Conservation (phyloP, 768 basidiomycete genomes). For the Cystobasidiopsis lactophilus region DNA sequence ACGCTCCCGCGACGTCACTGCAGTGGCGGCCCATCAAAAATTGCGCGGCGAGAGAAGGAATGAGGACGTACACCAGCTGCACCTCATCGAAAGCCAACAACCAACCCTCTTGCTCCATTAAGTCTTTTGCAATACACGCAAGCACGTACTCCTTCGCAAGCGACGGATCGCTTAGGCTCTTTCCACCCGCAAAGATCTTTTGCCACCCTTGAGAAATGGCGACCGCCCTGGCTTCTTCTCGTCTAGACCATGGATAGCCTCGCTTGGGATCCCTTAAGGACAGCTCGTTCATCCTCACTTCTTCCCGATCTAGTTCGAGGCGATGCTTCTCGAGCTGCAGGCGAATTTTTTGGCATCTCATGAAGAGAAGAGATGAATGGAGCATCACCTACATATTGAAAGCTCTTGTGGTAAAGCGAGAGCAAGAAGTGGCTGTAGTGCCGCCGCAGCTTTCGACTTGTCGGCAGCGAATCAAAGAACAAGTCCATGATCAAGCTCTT, state of each 20-base stretch:
- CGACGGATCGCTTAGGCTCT: conserved; percentile 21
- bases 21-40: no score
- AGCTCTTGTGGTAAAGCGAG: conserved; percentile 30
- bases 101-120: conserved; percentile 31
- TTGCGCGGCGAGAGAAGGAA: no score
- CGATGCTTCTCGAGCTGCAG: conserved; percentile 22
- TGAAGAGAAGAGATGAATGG: no score
- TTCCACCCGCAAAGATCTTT: conserved; percentile 16
- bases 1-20: conserved; percentile 36
- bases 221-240: conserved; percentile 19
- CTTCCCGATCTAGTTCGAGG: conserved; percentile 17
- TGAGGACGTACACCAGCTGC: conserved; percentile 29
- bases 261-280: not conserved
- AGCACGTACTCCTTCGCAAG: conserved; percentile 26
- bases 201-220: conserved; percentile 25
- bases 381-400: conserved; percentile 2
- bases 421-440: conserved; percentile 40
- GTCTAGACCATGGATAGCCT: conserved; percentile 18
- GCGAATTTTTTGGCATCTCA: conserved; percentile 21
- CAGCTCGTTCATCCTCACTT: conserved; percentile 13
- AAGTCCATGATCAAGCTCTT: conserved; percentile 34
- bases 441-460: conserved; percentile 34
- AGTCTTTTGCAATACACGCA: conserved; percentile 30
- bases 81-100: conserved; percentile 39
- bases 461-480: conserved; percentile 36